These are phyloP conservation scores for Aureobasidium sp. DNA, from an alignment of 2,329 filamentous ascomycete genomes.

Conservation along the genomic window DNA sequence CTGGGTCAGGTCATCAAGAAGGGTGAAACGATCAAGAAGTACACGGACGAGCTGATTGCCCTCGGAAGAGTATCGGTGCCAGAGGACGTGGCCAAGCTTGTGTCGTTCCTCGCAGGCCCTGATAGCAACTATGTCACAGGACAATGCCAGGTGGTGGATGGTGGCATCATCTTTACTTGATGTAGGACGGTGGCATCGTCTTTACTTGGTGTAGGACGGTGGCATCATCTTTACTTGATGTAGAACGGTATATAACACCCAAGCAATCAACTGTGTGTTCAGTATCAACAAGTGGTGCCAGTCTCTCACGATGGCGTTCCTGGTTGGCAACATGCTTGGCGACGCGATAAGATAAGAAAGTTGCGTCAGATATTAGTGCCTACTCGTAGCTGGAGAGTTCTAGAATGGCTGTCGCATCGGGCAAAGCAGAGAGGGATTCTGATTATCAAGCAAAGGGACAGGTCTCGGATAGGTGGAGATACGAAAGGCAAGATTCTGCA, in stretches of 20 bases:
- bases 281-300: too few species aligned
- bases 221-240: constrained; percentile 28
- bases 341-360: not conserved
- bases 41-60: constrained; percentile 48
- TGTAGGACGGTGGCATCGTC: not conserved
- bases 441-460: not conserved
- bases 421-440: not conserved
- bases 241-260: too few species aligned
- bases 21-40: constrained; percentile 45
- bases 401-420: not conserved
- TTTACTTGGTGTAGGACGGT: constrained; percentile 44
- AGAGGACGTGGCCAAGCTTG: constrained; percentile 56
- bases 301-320: too few species aligned
- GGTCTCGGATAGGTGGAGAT: not conserved
- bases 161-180: constrained; percentile 29
- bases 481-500: not conserved
- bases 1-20: constrained; percentile 42
- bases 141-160: constrained; percentile 53
- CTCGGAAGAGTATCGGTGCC: constrained; percentile 53
- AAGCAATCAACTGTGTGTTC: too few species aligned
- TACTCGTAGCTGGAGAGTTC: not conserved
- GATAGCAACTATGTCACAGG: constrained; percentile 61
- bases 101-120: constrained; percentile 53
- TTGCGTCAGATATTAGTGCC: constrained; percentile 10
- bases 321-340: not conserved